Evolutionary conservation across 2,329 filamentous ascomycete genomes (phyloP).

Genomic region (Xylariomycetidae sp.): DNA sequence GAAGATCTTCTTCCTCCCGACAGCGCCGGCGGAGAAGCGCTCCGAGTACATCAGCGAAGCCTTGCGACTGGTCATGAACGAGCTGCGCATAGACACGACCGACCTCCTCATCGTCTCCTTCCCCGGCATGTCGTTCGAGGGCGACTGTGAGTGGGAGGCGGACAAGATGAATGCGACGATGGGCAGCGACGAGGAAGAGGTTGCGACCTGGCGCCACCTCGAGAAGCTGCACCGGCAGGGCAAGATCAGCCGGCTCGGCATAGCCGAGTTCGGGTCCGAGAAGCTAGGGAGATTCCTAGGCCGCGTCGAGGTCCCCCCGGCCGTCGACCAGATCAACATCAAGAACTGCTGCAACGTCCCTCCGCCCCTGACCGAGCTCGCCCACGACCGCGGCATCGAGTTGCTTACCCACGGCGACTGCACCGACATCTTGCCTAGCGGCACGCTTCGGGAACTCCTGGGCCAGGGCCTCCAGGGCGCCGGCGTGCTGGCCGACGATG

Average conservation of each 20-base stretch:
- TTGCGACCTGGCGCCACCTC: constrained; percentile 65
- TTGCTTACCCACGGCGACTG: constrained; percentile 92
- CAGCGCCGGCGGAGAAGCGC: constrained; percentile 59
- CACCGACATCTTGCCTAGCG: constrained; percentile 81
- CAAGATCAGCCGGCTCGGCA: constrained; percentile 69
- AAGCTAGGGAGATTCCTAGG: constrained; percentile 74
- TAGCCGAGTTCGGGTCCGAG: constrained; percentile 87
- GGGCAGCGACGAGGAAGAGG: constrained; percentile 62
- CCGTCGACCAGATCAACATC: constrained; percentile 93
- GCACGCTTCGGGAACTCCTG: constrained; percentile 79
- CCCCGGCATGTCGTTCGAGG: constrained; percentile 88
- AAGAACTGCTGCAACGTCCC: constrained; percentile 95
- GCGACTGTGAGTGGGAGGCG: constrained; percentile 78
- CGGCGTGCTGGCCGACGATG: constrained; percentile 65
- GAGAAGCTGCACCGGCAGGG: constrained; percentile 70
- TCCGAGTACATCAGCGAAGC: constrained; percentile 72
- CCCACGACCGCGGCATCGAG: constrained; percentile 79
- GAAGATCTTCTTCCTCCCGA: constrained; percentile 89
- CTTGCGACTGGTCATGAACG: constrained; percentile 72
- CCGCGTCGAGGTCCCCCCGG: constrained; percentile 65
- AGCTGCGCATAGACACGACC: constrained; percentile 69
- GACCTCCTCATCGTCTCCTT: constrained; percentile 92
- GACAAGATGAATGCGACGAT: constrained; percentile 57
- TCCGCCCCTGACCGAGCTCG: constrained; percentile 76
- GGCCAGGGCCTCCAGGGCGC: constrained; percentile 68